These are phyloP conservation scores for Leccinum idahoense DNA, from an alignment of 1,284 basidiomycete genomes.

Conservation along the genomic window DNA sequence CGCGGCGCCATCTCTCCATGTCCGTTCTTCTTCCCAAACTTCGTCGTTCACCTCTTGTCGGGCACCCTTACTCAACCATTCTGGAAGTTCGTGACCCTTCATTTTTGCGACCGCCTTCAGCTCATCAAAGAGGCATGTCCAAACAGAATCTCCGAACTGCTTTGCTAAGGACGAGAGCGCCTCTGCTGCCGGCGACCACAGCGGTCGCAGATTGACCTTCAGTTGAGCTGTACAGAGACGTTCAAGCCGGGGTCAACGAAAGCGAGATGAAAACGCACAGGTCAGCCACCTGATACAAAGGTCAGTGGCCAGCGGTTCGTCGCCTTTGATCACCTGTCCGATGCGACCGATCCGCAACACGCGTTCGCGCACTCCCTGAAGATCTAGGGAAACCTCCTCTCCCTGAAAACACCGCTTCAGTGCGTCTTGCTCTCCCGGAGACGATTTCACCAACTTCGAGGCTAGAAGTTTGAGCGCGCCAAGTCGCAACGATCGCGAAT, in stretches of 20 bases:
- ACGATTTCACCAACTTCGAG: slow-evolving; percentile 36
- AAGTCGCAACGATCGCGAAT: slow-evolving; percentile 53
- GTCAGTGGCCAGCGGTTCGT: slow-evolving; percentile 49
- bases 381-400: slow-evolving; percentile 70
- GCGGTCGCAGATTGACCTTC: slow-evolving; percentile 85
- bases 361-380: slow-evolving; percentile 79
- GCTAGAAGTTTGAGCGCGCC: slow-evolving; percentile 51
- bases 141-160: slow-evolving; percentile 64
- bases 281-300: slow-evolving; percentile 62
- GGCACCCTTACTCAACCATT: slow-evolving; percentile 14
- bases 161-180: slow-evolving; percentile 59
- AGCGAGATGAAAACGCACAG: slow-evolving; percentile 34
- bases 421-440: slow-evolving; percentile 48
- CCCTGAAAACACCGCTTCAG: slow-evolving; percentile 64
- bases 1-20: slow-evolving; percentile 70
- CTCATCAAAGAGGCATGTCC: slow-evolving; percentile 67
- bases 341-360: slow-evolving; percentile 67
- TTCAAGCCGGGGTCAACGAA: neutral
- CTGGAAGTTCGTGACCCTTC: slow-evolving; percentile 6
- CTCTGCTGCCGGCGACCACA: slow-evolving; percentile 80
- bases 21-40: slow-evolving; percentile 60
- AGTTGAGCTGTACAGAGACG: slow-evolving; percentile 61
- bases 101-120: slow-evolving; percentile 34
- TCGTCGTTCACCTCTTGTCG: slow-evolving; percentile 34
- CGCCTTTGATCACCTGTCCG: slow-evolving; percentile 48